A percentile compares a stretch with the other conserved stretches of the same genome.
Conservation (phyloP, 768 basidiomycete species). For the Auricularia auricula-judae region DNA sequence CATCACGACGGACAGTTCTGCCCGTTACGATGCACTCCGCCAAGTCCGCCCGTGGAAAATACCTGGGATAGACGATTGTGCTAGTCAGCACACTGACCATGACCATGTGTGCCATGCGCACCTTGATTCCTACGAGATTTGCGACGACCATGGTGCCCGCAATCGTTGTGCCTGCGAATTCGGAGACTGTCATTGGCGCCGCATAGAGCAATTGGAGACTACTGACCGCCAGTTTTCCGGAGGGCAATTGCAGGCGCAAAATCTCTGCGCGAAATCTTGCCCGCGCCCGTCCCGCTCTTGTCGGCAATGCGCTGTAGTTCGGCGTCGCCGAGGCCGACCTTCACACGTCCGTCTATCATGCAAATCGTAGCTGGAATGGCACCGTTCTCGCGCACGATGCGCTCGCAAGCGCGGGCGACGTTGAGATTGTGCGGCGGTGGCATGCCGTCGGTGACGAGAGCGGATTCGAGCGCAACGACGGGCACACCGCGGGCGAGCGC, state of each 20-base stretch:
- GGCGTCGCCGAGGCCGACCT: slow-evolving; percentile 60
- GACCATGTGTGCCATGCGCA: background rate
- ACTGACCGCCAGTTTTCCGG: slow-evolving; percentile 60
- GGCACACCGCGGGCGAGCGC: slow-evolving; percentile 56
- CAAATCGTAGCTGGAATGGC: slow-evolving; percentile 89
- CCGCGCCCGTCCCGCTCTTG: slow-evolving; percentile 39
- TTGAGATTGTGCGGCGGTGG: slow-evolving; percentile 69
- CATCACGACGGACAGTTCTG: slow-evolving; percentile 39
- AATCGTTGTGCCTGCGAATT: slow-evolving; percentile 23
- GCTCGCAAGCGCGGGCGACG: slow-evolving; percentile 61
- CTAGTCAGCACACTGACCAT: slow-evolving; percentile 2
- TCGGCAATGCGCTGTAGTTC: slow-evolving; percentile 63
- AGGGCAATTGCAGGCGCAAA: slow-evolving; percentile 63
- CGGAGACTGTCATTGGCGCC: no score
- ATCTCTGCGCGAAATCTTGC: slow-evolving; percentile 62
- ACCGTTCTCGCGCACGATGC: slow-evolving; percentile 59
- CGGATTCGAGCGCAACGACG: slow-evolving; percentile 72
- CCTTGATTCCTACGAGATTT: background rate
- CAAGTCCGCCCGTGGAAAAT: slow-evolving; percentile 86
- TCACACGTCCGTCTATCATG: slow-evolving; percentile 69
- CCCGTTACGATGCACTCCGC: slow-evolving; percentile 75
- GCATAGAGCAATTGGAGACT: slow-evolving; percentile 18
- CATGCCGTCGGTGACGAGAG: slow-evolving; percentile 81
- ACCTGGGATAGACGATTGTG: slow-evolving; percentile 33
- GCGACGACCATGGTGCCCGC: slow-evolving; percentile 72